Evolutionary conservation across 2,329 filamentous ascomycete species (phyloP).

Genomic region (Sarocladiaceae sp.): DNA sequence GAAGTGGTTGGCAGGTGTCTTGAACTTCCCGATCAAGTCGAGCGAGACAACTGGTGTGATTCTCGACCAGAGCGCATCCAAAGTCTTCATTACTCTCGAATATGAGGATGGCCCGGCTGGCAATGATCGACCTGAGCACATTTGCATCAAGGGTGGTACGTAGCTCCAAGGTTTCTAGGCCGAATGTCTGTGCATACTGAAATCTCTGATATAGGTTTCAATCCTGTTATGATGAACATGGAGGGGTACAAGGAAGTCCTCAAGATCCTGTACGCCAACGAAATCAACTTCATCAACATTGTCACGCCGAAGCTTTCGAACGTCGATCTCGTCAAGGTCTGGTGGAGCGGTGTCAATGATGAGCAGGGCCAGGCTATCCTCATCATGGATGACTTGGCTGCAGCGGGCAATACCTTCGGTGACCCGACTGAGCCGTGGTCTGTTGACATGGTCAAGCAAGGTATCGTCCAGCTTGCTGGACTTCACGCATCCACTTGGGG

Average conservation of each 20-base stretch:
- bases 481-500: constrained; percentile 9
- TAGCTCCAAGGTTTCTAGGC: neutral
- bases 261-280: constrained; percentile 25
- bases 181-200: neutral
- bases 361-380: constrained; percentile 34
- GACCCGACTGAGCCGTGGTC: constrained; percentile 4
- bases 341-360: constrained; percentile 29
- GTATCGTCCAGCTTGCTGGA: constrained; percentile 8
- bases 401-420: neutral
- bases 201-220: constrained; percentile 20
- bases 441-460: neutral
- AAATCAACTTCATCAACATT: constrained; percentile 32
- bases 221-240: constrained; percentile 26
- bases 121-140: neutral
- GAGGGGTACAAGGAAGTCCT: constrained; percentile 23
- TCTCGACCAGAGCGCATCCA: constrained; percentile 19
- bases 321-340: constrained; percentile 29
- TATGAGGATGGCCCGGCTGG: constrained; percentile 20
- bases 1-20: constrained; percentile 17
- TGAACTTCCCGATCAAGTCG: constrained; percentile 14
- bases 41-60: constrained; percentile 21
- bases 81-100: constrained; percentile 22
- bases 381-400: constrained; percentile 25
- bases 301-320: constrained; percentile 25
- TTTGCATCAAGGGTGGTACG: constrained; percentile 32